Conservation (phyloP, 176 grass and related monocot species). For the Oryza meridionalis region DNA sequence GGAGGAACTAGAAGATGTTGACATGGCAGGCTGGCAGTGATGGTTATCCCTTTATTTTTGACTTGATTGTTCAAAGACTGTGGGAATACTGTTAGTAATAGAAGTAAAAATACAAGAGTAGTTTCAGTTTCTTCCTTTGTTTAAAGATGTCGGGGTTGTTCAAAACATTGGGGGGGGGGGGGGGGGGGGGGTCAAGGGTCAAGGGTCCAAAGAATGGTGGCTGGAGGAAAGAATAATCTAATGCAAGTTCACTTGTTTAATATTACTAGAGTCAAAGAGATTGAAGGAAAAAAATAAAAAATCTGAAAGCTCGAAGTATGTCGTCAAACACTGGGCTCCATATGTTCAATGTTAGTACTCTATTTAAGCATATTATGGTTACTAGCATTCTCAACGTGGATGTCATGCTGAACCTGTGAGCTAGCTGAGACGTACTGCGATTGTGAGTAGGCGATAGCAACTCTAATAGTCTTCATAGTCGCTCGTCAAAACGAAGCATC, state of each 20-base stretch:
- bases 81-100: neutral
- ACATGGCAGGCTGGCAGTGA: neutral
- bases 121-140: neutral
- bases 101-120: neutral
- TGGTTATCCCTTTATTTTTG: neutral
- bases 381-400: neutral
- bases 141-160: constrained; percentile 1
- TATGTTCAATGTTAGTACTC: neutral
- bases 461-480: neutral
- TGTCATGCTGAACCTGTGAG: neutral
- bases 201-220: constrained; percentile 1
- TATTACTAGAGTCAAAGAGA: neutral
- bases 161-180: neutral
- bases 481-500: too few relatives aligned
- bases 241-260: neutral
- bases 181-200: neutral
- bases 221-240: neutral
- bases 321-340: neutral
- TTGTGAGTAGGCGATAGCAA: neutral
- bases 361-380: neutral
- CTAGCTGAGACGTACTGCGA: too few relatives aligned
- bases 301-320: neutral
- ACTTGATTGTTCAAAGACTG: neutral
- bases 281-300: neutral
- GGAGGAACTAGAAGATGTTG: neutral